Percentiles rank a stretch among this genome's conserved stretches.
Conservation (phyloP, 1,139 yeast genomes). For the Lodderomyces beijingensis region DNA sequence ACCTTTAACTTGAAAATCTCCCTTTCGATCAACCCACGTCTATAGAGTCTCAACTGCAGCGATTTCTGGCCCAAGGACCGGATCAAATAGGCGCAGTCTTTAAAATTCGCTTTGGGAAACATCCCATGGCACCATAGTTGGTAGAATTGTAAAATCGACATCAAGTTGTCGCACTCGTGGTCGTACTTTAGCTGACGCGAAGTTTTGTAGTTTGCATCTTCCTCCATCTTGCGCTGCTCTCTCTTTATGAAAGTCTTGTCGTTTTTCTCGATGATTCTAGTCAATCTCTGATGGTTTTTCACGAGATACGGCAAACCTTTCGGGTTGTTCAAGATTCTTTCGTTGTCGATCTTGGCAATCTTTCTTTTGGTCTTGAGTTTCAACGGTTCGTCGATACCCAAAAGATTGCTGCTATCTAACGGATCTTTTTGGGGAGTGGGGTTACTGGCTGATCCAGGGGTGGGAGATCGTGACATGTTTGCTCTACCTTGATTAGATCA, state of each 20-base stretch:
- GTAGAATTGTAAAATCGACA: slow-evolving; percentile 56
- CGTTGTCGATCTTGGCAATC: slow-evolving; percentile 45
- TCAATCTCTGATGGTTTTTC: slow-evolving; percentile 34
- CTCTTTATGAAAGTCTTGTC: slow-evolving; percentile 22
- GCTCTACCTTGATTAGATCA: too few species aligned
- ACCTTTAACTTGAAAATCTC: slow-evolving; percentile 32
- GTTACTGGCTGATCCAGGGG: too few species aligned
- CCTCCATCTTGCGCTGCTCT: slow-evolving; percentile 10
- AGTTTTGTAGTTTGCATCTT: slow-evolving; percentile 1
- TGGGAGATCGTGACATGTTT: too few species aligned
- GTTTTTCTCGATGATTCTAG: slow-evolving; percentile 22
- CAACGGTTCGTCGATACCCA: slow-evolving; percentile 41
- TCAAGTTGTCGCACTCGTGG: slow-evolving; percentile 39
- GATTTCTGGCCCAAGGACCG: slow-evolving; percentile 32
- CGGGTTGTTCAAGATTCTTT: slow-evolving; percentile 34
- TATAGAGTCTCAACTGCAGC: slow-evolving; percentile 29
- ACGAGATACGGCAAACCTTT: slow-evolving; percentile 48
- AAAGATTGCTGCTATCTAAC: slow-evolving; percentile 18
- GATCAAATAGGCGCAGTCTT: slow-evolving; percentile 48
- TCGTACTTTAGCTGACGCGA: slow-evolving; percentile 21
- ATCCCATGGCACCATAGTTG: slow-evolving; percentile 84
- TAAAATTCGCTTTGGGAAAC: slow-evolving; percentile 73
- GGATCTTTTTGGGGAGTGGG: too few species aligned
- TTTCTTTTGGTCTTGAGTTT: slow-evolving; percentile 22
- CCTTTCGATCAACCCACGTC: slow-evolving; percentile 32